phyloP scores from a whole-genome alignment of 169 alveolate species.

The Plasmodium cynomolgi region DNA sequence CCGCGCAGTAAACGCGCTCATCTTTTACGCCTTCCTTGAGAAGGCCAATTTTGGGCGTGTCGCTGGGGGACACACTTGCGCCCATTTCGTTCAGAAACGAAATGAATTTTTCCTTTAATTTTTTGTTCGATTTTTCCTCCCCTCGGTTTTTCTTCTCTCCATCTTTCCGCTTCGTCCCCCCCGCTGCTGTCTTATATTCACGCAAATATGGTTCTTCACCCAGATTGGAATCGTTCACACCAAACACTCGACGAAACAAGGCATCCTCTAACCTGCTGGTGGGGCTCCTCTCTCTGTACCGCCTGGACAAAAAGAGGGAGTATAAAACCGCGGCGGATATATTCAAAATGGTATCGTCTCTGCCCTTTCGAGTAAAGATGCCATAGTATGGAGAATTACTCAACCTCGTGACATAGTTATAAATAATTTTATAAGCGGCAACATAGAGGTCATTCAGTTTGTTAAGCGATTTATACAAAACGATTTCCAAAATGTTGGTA shows the following conservation, averaged over 20 bases:
- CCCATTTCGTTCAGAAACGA: not conserved
- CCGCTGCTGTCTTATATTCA: not conserved
- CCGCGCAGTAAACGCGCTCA: conserved; percentile 3
- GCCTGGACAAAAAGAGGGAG: conserved; percentile 23
- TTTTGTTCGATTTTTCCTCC: not conserved
- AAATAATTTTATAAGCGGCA: conserved; percentile 48
- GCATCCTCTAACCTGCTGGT: not conserved
- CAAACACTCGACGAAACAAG: not conserved
- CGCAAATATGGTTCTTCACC: not conserved
- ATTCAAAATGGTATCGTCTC: conserved; percentile 13
- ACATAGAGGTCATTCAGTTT: conserved; percentile 47
- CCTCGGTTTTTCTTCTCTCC: not conserved
- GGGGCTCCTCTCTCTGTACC: conserved; percentile 3
- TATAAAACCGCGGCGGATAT: conserved; percentile 34
- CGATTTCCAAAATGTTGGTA: conserved; percentile 48
- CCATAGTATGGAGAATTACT: not conserved
- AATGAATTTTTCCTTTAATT: not conserved
- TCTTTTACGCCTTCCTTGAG: not conserved
- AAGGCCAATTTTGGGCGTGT: not conserved
- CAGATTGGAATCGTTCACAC: not conserved
- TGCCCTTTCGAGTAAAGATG: not conserved
- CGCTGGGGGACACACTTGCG: not conserved
- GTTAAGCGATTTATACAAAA: conserved; percentile 52
- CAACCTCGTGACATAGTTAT: conserved; percentile 4
- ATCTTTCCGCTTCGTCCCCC: not conserved